Evolutionary conservation across 2,329 filamentous ascomycete genomes (phyloP).

Genomic region (Rutstroemia sp.): DNA sequence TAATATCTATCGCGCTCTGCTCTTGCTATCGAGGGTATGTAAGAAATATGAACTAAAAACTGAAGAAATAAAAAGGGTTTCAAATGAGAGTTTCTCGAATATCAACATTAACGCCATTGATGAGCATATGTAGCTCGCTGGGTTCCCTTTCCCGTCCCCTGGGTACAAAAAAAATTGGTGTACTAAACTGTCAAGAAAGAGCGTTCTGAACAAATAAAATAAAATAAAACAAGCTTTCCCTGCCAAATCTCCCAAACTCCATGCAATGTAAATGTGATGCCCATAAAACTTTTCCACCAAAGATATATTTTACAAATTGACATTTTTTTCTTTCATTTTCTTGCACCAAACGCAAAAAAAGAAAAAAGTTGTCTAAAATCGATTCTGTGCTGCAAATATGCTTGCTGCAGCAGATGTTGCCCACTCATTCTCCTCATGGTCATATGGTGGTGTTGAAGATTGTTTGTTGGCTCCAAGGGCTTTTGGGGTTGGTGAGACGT

Average conservation of each 20-base stretch:
- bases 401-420: conserved; percentile 73
- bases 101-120: conserved; percentile 16
- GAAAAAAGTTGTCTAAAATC: conserved; percentile 37
- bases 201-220: conserved; percentile 14
- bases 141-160: not conserved
- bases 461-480: conserved; percentile 47
- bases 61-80: conserved; percentile 14
- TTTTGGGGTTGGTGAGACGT: conserved; percentile 40
- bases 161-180: conserved; percentile 2
- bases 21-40: too few species aligned
- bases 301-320: conserved; percentile 24
- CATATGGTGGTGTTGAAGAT: conserved; percentile 94
- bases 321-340: not conserved
- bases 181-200: conserved; percentile 20
- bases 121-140: conserved; percentile 1
- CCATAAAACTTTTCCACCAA: conserved; percentile 28
- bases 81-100: conserved; percentile 13
- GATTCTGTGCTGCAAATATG: conserved; percentile 66
- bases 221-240: conserved; percentile 4
- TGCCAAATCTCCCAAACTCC: conserved; percentile 26
- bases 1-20: too few species aligned
- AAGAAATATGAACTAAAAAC: conserved; percentile 18
- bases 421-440: conserved; percentile 92
- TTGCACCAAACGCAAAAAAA: too few species aligned
- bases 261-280: conserved; percentile 27